These are phyloP conservation scores for Ustilago trichophora DNA, from an alignment of 1,284 basidiomycete species.

Conservation along the genomic window DNA sequence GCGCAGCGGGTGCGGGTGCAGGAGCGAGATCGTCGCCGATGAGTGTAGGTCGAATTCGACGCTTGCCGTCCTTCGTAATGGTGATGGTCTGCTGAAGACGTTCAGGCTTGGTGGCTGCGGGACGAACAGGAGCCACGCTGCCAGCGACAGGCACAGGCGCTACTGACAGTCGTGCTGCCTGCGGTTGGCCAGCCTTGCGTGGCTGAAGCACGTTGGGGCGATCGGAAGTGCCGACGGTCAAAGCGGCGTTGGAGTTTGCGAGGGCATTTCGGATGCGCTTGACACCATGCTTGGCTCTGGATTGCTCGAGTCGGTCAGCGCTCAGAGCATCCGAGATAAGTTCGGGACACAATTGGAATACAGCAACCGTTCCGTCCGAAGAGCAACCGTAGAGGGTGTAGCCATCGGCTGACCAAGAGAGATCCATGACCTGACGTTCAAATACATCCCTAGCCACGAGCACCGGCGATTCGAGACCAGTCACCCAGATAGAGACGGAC, in stretches of 20 bases:
- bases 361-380: conserved; percentile 91
- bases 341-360: conserved; percentile 79
- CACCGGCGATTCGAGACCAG: conserved; percentile 82
- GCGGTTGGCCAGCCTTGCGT: conserved; percentile 52
- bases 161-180: conserved; percentile 20
- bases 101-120: conserved; percentile 23
- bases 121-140: conserved; percentile 14
- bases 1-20: not conserved
- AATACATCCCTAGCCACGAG: conserved; percentile 94
- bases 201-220: conserved; percentile 60
- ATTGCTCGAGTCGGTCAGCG: conserved; percentile 69
- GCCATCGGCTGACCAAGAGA: conserved; percentile 91
- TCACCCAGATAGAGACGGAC: conserved; percentile 51
- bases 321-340: conserved; percentile 86
- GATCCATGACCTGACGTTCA: conserved; percentile 90
- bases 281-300: conserved; percentile 52
- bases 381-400: conserved; percentile 91
- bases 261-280: conserved; percentile 19
- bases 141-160: conserved; percentile 29
- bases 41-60: conserved; percentile 73
- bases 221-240: conserved; percentile 13
- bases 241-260: not conserved
- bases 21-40: conserved; percentile 59
- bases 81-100: conserved; percentile 66
- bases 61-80: conserved; percentile 71